Conservation (phyloP, 2,329 filamentous ascomycete species). For the Botrytis cinerea region DNA sequence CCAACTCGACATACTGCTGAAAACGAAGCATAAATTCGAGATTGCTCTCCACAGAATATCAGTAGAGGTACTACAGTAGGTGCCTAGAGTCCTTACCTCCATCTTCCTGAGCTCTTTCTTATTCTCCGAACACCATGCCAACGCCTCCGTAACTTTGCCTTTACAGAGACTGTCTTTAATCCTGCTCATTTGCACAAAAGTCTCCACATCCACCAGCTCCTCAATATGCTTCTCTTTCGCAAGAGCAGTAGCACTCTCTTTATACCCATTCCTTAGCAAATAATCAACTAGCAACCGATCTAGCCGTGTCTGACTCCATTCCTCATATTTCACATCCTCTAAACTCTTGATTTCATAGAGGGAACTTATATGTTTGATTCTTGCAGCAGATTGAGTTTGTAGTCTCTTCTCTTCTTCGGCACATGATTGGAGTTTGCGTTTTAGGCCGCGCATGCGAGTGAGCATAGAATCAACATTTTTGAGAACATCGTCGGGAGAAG, state of each 20-base stretch:
- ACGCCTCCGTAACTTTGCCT: conserved; percentile 73
- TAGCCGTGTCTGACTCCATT: conserved; percentile 80
- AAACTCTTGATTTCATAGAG: conserved; percentile 78
- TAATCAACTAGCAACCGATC: conserved; percentile 92
- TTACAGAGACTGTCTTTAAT: conserved; percentile 73
- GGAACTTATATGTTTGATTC: conserved; percentile 78
- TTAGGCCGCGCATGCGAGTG: conserved; percentile 77
- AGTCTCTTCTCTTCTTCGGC: conserved; percentile 79
- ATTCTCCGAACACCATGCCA: conserved; percentile 91
- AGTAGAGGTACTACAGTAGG: not conserved
- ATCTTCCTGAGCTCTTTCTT: conserved; percentile 89
- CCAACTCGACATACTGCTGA: conserved; percentile 93
- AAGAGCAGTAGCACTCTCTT: conserved; percentile 72
- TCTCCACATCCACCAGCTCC: conserved; percentile 83
- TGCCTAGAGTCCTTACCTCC: conserved; percentile 56
- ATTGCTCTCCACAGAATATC: conserved; percentile 57
- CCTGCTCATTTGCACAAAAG: conserved; percentile 78
- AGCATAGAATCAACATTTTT: conserved; percentile 84
- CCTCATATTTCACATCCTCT: conserved; percentile 90
- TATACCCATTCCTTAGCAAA: conserved; percentile 80
- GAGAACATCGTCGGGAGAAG: conserved; percentile 73
- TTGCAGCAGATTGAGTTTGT: conserved; percentile 72
- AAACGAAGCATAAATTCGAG: conserved; percentile 91
- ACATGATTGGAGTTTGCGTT: conserved; percentile 78
- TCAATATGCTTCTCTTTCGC: conserved; percentile 74